Evolutionary conservation across 1,139 yeast genomes (phyloP), one percentile per base, ranked within the genome.

Genomic region (Zygosaccharomyces pseudobailii): DNA sequence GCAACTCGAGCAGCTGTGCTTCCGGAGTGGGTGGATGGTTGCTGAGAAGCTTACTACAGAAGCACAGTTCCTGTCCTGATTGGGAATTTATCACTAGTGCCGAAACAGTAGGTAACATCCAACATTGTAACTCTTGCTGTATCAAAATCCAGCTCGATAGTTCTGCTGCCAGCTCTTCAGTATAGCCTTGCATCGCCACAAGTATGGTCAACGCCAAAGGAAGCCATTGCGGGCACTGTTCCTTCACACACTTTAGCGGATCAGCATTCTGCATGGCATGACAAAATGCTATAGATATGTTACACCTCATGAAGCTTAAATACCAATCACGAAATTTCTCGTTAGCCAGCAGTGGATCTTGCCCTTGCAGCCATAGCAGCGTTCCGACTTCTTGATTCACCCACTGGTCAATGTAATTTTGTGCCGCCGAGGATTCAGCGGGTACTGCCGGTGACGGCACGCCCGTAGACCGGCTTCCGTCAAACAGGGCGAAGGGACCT

Each of bases 71-170:
- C 9, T 47, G 44, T 5, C 47, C 23, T 20, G 50, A 47, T 6
- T 51, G 40, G n/a, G 55, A 42, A 20, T 51, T 43, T 21, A 48
- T 32, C 4, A 52, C 47, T 25, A 53, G 45, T 25, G 50, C 53
- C 42, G 55, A 51, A 2, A 58, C 45, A 30, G 58, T 22, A 7
- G 62, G 62, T 33, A 52, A 55, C 52, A 59, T 53, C 3, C 52
- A 49, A 34, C 46, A 52, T 13, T 45, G 42, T 6, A 55, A 21
- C 7, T 33, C 31, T 8, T 45, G 41, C 30, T 48, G 54, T 6
- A 41, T 43, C 20, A 54, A 35, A 17, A 57, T 34, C 59, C 59
- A 57, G 5, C 43, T 40, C 34, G 46, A 53, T 40, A 49, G 48
- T 20, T 36, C 49, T 8, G 13, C 39, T n/a, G 46, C 23, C 37